Conservation (phyloP, 2,329 filamentous ascomycete species). For the Monascus ruber region DNA sequence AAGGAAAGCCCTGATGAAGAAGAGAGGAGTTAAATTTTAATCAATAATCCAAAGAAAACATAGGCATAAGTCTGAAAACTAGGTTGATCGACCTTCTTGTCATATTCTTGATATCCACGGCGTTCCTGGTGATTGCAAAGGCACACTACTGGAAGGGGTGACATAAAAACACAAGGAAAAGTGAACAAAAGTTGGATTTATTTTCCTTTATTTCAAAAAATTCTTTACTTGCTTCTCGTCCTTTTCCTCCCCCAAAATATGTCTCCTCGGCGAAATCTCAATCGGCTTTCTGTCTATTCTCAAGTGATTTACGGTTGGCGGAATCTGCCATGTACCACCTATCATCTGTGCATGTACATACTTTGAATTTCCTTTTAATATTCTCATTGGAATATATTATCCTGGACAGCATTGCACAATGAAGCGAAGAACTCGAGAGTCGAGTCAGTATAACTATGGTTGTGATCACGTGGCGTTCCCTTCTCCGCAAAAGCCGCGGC, state of each 20-base stretch:
- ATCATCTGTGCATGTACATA: slow-evolving; percentile 2
- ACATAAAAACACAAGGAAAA: slow-evolving; percentile 4
- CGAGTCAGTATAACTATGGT: too few relatives aligned
- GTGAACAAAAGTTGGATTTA: neutral
- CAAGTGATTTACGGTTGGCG: neutral
- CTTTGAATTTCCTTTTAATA: neutral
- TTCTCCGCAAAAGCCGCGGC: too few relatives aligned
- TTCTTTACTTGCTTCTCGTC: neutral
- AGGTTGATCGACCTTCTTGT: slow-evolving; percentile 10
- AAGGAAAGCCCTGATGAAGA: slow-evolving; percentile 54
- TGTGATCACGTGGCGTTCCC: too few relatives aligned
- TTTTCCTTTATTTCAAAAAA: slow-evolving; percentile 1
- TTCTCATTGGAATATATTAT: neutral
- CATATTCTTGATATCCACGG: slow-evolving; percentile 31
- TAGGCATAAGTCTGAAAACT: too few relatives aligned
- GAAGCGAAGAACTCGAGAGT: neutral
- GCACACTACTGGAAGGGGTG: slow-evolving; percentile 7
- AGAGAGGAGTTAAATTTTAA: slow-evolving; percentile 38
- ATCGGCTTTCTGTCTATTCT: neutral
- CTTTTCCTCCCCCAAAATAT: too few relatives aligned
- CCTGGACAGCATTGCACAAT: too few relatives aligned
- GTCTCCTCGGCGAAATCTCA: too few relatives aligned
- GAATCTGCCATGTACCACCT: neutral
- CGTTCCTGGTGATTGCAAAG: slow-evolving; percentile 22
- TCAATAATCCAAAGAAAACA: slow-evolving; percentile 8